Evolutionary conservation across 768 basidiomycete genomes (phyloP).

Genomic region (Pisolithus microcarpus): DNA sequence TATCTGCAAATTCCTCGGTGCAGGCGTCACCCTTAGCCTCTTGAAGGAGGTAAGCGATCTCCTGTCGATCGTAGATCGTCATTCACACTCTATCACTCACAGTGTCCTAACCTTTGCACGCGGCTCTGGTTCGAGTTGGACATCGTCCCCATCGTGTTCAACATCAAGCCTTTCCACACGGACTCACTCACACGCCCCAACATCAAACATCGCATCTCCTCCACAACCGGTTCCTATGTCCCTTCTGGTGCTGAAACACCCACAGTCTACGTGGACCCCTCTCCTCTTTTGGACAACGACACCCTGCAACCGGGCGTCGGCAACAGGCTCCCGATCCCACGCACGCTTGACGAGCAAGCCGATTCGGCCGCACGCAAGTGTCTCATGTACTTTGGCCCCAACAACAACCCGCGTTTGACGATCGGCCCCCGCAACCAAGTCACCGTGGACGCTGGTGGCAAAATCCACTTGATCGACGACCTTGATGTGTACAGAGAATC

Average conservation of each 20-base stretch:
- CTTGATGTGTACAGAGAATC: conserved; percentile 70
- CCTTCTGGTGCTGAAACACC: conserved; percentile 74
- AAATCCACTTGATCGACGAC: conserved; percentile 81
- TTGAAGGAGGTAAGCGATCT: conserved; percentile 51
- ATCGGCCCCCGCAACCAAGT: conserved; percentile 85
- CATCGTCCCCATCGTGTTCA: conserved; percentile 79
- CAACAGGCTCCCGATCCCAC: conserved; percentile 61
- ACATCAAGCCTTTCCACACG: conserved; percentile 77
- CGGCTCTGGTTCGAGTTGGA: conserved; percentile 78
- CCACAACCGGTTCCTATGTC: conserved; percentile 71
- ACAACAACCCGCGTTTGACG: conserved; percentile 74
- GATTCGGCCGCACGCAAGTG: conserved; percentile 83
- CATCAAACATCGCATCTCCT: conserved; percentile 76
- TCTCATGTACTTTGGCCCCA: conserved; percentile 75
- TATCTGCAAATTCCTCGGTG: conserved; percentile 81
- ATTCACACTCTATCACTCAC: conserved; percentile 17
- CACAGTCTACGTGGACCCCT: conserved; percentile 55
- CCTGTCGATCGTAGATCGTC: conserved; percentile 3
- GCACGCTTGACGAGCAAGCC: conserved; percentile 77
- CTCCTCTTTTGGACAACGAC: conserved; percentile 38
- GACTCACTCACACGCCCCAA: conserved; percentile 74
- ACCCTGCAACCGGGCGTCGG: conserved; percentile 39
- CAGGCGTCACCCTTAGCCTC: conserved; percentile 66
- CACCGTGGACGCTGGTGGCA: conserved; percentile 78
- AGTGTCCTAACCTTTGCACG: conserved; percentile 80